Base-by-base conservation (phyloP, 257 asterid species). In the Nicotiana knightiana region DNA sequence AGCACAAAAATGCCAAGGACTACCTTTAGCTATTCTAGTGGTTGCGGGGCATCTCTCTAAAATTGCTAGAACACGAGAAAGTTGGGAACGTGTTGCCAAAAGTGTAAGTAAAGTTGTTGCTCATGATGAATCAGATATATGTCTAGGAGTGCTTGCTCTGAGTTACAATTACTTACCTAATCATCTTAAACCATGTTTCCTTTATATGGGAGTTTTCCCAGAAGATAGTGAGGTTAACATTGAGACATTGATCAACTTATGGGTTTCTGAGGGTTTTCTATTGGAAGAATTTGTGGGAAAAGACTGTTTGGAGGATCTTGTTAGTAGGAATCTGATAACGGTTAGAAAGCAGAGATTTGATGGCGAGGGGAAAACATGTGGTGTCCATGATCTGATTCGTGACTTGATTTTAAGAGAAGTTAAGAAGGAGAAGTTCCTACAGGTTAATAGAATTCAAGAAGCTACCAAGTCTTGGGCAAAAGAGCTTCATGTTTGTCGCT, bases 251-350 rank as follows among this genome's bases (percentile, higher is more conserved):
- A 51, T 81, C 6, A 46, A 67, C 12, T 81, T 81, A 46, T 81
- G 79, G 83, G 67, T 67, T 30, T 28, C 79, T 9, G 79, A 81
- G 64, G 79, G 79, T 28, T 81, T 67, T 33, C 24, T 67, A 33
- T 9, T 21, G 18, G 67, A 81, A 33, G 83, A 66, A 35, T 28
- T 28, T 28, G 30, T 28, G 30, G 30, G 26, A 67, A 4, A 6
- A 39, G 67, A 67, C 0, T 67, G 43, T 11, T 81, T 67, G 28
- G 21, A 30, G 32, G 79, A 81, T 66, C 79, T 81, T 54, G 11
- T 67, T 33, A 26, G n/a, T 1, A 67, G 79, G 43, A 81, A 81
- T 37, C 21, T 81, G 28, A 9, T 81, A 65, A 33, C 53, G 63
- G 79, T 81, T 67, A 39, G 21, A 9, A 67, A 54, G 6, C 6